These are phyloP conservation scores for Domatiomyces globalis DNA, from an alignment of 2,329 filamentous ascomycete genomes.

Conservation along the genomic window DNA sequence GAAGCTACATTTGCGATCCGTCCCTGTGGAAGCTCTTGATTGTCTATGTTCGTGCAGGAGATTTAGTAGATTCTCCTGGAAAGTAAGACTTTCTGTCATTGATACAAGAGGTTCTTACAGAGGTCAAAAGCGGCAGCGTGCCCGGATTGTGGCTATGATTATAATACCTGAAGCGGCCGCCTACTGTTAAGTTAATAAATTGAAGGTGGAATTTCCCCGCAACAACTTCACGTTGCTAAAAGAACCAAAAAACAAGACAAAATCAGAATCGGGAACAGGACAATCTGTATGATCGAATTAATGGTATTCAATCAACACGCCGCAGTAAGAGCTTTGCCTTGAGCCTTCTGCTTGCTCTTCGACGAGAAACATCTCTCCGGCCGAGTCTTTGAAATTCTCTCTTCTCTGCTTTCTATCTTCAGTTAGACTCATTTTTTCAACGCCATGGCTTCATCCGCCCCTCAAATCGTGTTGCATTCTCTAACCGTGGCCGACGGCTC, in stretches of 20 bases:
- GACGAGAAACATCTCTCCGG: background rate
- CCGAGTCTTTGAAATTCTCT: background rate
- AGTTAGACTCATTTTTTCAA: background rate
- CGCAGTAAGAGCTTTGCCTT: background rate
- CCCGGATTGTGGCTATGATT: background rate
- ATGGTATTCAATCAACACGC: background rate
- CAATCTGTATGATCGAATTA: background rate
- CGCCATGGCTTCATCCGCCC: slow-evolving; percentile 1
- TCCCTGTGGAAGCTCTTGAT: no score
- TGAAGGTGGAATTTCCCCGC: no score
- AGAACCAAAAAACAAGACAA: background rate
- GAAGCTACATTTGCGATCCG: no score
- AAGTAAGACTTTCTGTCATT: no score
- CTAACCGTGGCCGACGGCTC: slow-evolving; percentile 14
- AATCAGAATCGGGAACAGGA: background rate
- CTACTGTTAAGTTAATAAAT: no score
- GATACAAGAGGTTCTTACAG: background rate
- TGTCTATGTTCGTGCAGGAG: no score
- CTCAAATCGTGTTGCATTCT: slow-evolving; percentile 11
- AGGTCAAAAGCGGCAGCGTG: no score
- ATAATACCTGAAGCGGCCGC: no score
- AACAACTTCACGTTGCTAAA: background rate
- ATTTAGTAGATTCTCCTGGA: no score
- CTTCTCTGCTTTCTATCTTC: background rate
- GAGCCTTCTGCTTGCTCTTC: background rate